phyloP scores from a whole-genome alignment of 1,284 basidiomycete species.

The Leccinum solheimii region DNA sequence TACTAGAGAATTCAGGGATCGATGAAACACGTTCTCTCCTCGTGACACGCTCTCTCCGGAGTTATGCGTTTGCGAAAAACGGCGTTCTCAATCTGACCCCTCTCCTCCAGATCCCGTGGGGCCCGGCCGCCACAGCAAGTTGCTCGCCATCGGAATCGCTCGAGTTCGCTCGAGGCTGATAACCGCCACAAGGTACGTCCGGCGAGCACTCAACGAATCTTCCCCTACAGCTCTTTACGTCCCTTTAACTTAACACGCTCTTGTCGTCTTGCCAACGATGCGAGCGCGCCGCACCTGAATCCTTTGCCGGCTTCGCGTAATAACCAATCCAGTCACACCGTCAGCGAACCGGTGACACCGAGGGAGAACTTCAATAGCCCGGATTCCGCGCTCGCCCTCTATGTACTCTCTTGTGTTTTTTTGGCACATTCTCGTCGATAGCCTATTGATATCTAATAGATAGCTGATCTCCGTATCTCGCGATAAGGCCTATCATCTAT shows the following conservation, averaged over 20 bases:
- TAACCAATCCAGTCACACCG: background rate
- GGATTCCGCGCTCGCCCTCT: background rate
- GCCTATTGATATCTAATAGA: background rate
- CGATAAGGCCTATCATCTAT: background rate
- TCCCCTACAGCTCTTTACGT: slow-evolving; percentile 23
- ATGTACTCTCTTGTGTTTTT: background rate
- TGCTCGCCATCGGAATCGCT: background rate
- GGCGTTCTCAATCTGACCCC: background rate
- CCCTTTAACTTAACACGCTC: background rate
- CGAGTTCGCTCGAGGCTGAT: background rate
- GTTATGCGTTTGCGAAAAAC: slow-evolving; percentile 2
- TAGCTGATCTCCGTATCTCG: background rate
- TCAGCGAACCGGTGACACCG: background rate
- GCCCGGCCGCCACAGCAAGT: background rate
- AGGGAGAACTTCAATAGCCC: background rate
- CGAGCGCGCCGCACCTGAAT: background rate
- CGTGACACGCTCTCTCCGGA: slow-evolving; percentile 9
- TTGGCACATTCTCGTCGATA: background rate
- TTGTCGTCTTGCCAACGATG: background rate
- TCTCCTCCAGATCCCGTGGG: background rate
- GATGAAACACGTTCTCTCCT: slow-evolving; percentile 13
- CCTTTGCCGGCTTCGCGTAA: slow-evolving; percentile 6
- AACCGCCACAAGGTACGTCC: background rate
- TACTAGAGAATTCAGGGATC: slow-evolving; percentile 1
- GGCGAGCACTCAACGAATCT: background rate